Evolutionary conservation across 2,329 filamentous ascomycete species (phyloP).

Genomic region (Colletotrichum tropicale): DNA sequence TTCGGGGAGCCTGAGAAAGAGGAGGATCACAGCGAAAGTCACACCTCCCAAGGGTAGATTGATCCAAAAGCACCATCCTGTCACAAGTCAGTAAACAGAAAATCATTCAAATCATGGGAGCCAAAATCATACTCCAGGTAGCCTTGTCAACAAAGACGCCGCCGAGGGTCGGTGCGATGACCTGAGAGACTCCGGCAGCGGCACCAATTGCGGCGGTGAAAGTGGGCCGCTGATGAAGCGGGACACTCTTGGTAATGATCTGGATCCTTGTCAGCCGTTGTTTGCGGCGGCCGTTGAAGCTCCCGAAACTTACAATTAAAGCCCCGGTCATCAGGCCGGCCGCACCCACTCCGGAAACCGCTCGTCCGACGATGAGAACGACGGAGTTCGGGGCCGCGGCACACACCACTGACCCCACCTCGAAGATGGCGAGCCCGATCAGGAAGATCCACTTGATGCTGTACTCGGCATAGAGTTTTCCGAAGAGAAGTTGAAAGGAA

Average conservation of each 20-base stretch:
- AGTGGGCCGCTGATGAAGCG: slow-evolving; percentile 56
- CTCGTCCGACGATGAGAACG: slow-evolving; percentile 43
- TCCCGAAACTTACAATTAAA: background rate
- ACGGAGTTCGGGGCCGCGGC: slow-evolving; percentile 40
- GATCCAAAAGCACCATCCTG: slow-evolving; percentile 50
- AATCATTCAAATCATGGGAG: background rate
- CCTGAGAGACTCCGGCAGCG: slow-evolving; percentile 59
- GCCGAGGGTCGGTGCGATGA: slow-evolving; percentile 53
- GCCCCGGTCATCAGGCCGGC: slow-evolving; percentile 29
- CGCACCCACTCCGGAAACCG: slow-evolving; percentile 38
- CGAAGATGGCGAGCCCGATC: slow-evolving; percentile 41
- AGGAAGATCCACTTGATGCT: slow-evolving; percentile 45
- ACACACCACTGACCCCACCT: slow-evolving; percentile 49
- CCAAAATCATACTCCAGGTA: slow-evolving; percentile 43
- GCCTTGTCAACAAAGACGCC: slow-evolving; percentile 52
- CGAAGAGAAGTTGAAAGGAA: slow-evolving; percentile 52
- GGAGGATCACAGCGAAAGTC: slow-evolving; percentile 40
- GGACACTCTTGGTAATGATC: slow-evolving; percentile 51
- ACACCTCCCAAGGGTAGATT: slow-evolving; percentile 49
- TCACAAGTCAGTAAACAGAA: background rate
- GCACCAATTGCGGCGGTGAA: slow-evolving; percentile 59
- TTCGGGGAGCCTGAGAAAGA: slow-evolving; percentile 46
- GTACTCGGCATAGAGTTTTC: slow-evolving; percentile 60
- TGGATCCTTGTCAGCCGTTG: slow-evolving; percentile 35
- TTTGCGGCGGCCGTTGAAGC: too few species aligned